Percentiles rank a stretch among this genome's conserved stretches.
phyloP scores from a whole-genome alignment of 257 asterid species.

The Solanum stenotomum region DNA sequence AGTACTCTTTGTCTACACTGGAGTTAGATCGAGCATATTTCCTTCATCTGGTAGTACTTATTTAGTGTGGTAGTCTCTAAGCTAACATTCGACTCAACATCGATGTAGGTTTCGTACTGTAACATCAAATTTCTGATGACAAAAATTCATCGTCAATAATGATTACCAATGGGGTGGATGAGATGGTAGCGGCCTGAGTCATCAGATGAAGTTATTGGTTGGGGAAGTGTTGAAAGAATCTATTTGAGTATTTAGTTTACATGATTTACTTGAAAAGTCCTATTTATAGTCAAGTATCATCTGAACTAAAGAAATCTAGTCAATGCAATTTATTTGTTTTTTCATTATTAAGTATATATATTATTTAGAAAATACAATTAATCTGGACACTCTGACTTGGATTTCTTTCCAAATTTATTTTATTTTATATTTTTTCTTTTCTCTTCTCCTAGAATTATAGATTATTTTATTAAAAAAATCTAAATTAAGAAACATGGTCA shows the following conservation, averaged over 20 bases:
- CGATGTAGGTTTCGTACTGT: not conserved
- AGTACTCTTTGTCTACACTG: not conserved
- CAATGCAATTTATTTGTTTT: too few relatives aligned
- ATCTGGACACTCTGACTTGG: too few relatives aligned
- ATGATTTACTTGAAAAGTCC: too few relatives aligned
- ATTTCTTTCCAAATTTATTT: too few relatives aligned
- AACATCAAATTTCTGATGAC: too few relatives aligned
- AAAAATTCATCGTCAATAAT: not conserved
- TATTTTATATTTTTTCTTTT: too few relatives aligned
- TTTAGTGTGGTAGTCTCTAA: not conserved
- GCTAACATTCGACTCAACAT: not conserved
- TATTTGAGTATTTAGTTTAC: not conserved
- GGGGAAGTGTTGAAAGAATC: not conserved
- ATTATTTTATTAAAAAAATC: too few relatives aligned
- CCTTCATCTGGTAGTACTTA: not conserved
- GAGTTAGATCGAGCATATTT: not conserved
- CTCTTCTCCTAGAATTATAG: too few relatives aligned
- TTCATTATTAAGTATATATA: too few relatives aligned
- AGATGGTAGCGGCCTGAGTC: rapidly evolving
- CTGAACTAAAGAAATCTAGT: not conserved
- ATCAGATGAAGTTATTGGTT: not conserved
- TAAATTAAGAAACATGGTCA: not conserved
- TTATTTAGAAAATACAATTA: too few relatives aligned
- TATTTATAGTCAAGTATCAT: not conserved
- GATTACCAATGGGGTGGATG: not conserved